These are phyloP conservation scores for Endothia cerciana DNA, from an alignment of 2,329 filamentous ascomycete species.

Conservation along the genomic window DNA sequence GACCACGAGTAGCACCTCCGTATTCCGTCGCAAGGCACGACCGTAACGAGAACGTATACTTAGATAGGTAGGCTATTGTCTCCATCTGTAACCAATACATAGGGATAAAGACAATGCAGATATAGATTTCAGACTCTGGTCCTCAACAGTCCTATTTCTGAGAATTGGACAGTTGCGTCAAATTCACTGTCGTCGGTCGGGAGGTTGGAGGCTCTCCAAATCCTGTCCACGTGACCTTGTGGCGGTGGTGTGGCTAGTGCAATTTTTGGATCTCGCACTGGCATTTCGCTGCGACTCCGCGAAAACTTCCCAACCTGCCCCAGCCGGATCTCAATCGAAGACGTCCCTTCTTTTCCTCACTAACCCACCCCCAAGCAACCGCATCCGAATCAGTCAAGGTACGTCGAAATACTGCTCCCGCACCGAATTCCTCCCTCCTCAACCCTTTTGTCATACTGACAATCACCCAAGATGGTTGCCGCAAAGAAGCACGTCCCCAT, in stretches of 20 bases:
- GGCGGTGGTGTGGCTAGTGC: slow-evolving; percentile 20
- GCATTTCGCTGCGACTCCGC: slow-evolving; percentile 16
- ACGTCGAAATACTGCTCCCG: slow-evolving; percentile 13
- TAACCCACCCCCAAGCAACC: slow-evolving; percentile 29
- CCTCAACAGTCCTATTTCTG: background rate
- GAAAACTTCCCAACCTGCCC: slow-evolving; percentile 20
- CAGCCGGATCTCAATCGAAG: slow-evolving; percentile 19
- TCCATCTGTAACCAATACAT: background rate
- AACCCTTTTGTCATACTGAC: slow-evolving; percentile 18
- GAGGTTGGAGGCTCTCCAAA: background rate
- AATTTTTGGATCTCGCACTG: slow-evolving; percentile 18
- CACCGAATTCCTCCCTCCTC: background rate
- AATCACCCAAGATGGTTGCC: slow-evolving; percentile 80
- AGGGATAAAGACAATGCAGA: background rate
- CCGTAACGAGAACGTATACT: background rate
- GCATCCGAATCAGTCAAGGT: slow-evolving; percentile 30
- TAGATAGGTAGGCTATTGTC: background rate
- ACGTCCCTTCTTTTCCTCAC: slow-evolving; percentile 19
- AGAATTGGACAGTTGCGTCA: background rate
- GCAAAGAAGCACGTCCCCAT: slow-evolving; percentile 99
- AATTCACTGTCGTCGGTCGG: background rate
- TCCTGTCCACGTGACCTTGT: slow-evolving; percentile 12
- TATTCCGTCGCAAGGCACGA: background rate
- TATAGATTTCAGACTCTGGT: background rate
- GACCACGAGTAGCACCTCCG: background rate